Base-by-base conservation (phyloP, 2,329 filamentous ascomycete genomes). In the Aspergillus sp. region DNA sequence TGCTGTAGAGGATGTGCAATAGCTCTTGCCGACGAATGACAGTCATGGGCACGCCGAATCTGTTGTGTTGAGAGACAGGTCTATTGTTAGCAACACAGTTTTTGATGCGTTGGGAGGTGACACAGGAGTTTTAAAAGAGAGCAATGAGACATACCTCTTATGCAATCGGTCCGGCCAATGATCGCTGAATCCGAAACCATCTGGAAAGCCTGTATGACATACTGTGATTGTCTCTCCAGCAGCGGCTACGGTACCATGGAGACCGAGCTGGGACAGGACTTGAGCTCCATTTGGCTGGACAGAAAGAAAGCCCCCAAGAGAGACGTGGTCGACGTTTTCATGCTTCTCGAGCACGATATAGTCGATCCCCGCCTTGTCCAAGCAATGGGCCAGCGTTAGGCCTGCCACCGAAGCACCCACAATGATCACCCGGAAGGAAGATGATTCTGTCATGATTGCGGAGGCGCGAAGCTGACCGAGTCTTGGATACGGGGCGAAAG, bases 191-290 rank as follows among this genome's bases (percentile, higher is more conserved):
- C 7, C n/a, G n/a, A 37, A 37, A 17, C 33, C 33, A 7, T 37
- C 33, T 19, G n/a, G 17, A 7, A n/a, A 37, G 33, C 33, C 17
- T 10, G 33, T 37, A 37, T 37, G 33, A 37, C 33, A 37, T 3
- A 37, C 33, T 15, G 33, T 37, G 6, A 37, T 37, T 1, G 33
- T 19, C 33, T 37, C n/a, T n/a, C 33, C 33, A 17, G 17, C 17
- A 10, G n/a, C 33, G 17, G 17, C n/a, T 37, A 66, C 52, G n/a
- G 54, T 49, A 12, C 67, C 61, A 35, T 54, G 70, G 20, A 66
- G 49, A 0, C 72, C 76, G 0, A 80, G 53, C 56, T 81, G 78
- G 46, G 79, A 75, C 0, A 79, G 55, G 5, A 79, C 72, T 0
- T 73, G 64, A 7, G 62, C 49, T 0, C 73, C 73, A 23, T 72